Evolutionary conservation across 805 yeast genomes (phyloP).

Genomic region (Saccharomycopsis schoenii): DNA sequence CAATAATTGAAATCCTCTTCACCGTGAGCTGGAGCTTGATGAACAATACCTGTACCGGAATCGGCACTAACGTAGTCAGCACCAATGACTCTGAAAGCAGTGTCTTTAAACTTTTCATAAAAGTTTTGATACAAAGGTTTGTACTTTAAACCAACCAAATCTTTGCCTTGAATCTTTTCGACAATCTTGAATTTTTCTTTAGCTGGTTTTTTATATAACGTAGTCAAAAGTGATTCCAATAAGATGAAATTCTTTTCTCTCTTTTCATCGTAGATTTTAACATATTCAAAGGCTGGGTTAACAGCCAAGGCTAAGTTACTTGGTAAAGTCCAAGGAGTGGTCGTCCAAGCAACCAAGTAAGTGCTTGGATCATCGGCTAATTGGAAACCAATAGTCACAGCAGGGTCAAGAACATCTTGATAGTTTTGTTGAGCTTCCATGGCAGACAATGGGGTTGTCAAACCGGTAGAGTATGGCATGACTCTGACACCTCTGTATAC

Average conservation of each 20-base stretch:
- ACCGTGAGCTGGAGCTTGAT: slow-evolving; percentile 98
- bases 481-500: slow-evolving; percentile 95
- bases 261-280: slow-evolving; percentile 85
- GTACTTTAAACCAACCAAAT: slow-evolving; percentile 70
- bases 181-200: slow-evolving; percentile 78
- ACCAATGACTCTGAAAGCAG: slow-evolving; percentile 72
- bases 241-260: slow-evolving; percentile 72
- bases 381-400: slow-evolving; percentile 86
- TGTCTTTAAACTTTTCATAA: slow-evolving; percentile 59
- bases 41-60: slow-evolving; percentile 98
- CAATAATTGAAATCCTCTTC: slow-evolving; percentile 93
- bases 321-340: slow-evolving; percentile 99
- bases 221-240: slow-evolving; percentile 70
- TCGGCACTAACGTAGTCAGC: slow-evolving; percentile 85
- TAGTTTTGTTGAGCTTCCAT: slow-evolving; percentile 98
- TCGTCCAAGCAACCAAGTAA: slow-evolving; percentile 92
- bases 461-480: slow-evolving; percentile 98
- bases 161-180: slow-evolving; percentile 70
- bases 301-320: slow-evolving; percentile 89
- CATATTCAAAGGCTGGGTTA: slow-evolving; percentile 82
- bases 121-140: slow-evolving; percentile 80
- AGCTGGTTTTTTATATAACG: slow-evolving; percentile 90
- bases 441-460: slow-evolving; percentile 92
- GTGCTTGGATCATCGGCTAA: slow-evolving; percentile 73
- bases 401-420: slow-evolving; percentile 95